These are phyloP conservation scores for Beauveria asiatica DNA, from an alignment of 2,329 filamentous ascomycete species.

Conservation along the genomic window DNA sequence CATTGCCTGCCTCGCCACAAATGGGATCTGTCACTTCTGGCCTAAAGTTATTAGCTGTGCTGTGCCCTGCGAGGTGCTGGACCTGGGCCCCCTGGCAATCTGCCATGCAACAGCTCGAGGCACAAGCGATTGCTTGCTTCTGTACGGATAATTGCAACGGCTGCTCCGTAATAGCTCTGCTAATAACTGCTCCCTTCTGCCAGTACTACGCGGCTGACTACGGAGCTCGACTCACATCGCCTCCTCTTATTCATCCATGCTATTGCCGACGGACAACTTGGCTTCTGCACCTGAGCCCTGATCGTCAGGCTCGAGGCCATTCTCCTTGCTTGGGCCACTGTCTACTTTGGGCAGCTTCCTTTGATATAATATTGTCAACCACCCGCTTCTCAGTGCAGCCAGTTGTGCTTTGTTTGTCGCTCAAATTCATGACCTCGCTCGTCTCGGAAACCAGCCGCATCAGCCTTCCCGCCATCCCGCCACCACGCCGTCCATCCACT, in stretches of 20 bases:
- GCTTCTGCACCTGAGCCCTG: background rate
- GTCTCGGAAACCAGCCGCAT: background rate
- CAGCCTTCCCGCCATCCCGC: background rate
- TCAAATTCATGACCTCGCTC: background rate
- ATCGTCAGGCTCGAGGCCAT: background rate
- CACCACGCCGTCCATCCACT: background rate
- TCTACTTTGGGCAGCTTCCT: background rate
- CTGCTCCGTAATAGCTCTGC: background rate
- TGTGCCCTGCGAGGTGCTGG: background rate
- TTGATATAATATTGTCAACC: background rate
- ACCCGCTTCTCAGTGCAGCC: background rate
- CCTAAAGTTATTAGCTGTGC: background rate
- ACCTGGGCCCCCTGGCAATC: background rate
- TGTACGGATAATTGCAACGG: background rate
- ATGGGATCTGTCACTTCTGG: slow-evolving; percentile 20
- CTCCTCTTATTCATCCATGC: background rate
- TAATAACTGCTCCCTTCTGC: background rate
- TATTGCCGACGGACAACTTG: background rate
- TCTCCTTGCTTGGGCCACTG: background rate
- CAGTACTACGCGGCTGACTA: background rate
- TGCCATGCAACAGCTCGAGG: background rate
- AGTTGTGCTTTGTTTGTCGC: background rate
- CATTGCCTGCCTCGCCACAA: slow-evolving; percentile 12
- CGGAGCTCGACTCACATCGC: background rate
- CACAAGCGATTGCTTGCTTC: background rate